Evolutionary conservation across 768 basidiomycete genomes (phyloP), one percentile per base, ranked within the genome.

Genomic region (Tricholoma sp.): DNA sequence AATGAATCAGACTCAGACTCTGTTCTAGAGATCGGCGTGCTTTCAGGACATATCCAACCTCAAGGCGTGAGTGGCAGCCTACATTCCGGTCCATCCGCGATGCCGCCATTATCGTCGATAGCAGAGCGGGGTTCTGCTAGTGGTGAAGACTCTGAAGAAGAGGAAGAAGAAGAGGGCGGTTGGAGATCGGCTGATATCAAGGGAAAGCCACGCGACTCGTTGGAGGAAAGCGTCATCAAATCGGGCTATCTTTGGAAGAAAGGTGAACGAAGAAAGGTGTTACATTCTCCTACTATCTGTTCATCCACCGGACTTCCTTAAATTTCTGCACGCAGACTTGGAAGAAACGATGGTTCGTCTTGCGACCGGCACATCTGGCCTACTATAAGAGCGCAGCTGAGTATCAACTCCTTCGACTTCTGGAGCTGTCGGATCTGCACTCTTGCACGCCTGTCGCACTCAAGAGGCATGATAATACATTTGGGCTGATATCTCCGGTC

Each of bases 291-390:
- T 19, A 10, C 27, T 18, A 54, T 27, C 58, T 34, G 52, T 27
- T 59, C 39, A 19, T 53, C 49, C 57, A 31, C 27, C n/a, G n/a
- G 29, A 29, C 16, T 31, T 50, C 8, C 29, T 50, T 50, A 50
- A 4, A 35, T 56, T 54, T 21, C 55, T 50, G 29, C 41, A 50
- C 60, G n/a, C 67, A 96, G 94, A 94, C 90, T 1, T 99, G 97
- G 97, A 98, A 98, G 81, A 95, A 94, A 74, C 83, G 95, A 19
- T 98, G 96, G 96, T 98, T 98, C 64, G 97, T 99, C 1, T 75
- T 99, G 57, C 84, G 96, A 16, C 84, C 92, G 0, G 89, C 89
- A 2, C 93, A 97, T 71, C 76, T 99, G 51, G 94, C 94, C 3
- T 98, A 96, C 73, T 98, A 98, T 83, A 98, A 98, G 78, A 93